Percentiles rank a stretch among this genome's conserved stretches.
Evolutionary conservation across 164 flowering plant genomes (phyloP).

Genomic region (Berberis thunbergii): DNA sequence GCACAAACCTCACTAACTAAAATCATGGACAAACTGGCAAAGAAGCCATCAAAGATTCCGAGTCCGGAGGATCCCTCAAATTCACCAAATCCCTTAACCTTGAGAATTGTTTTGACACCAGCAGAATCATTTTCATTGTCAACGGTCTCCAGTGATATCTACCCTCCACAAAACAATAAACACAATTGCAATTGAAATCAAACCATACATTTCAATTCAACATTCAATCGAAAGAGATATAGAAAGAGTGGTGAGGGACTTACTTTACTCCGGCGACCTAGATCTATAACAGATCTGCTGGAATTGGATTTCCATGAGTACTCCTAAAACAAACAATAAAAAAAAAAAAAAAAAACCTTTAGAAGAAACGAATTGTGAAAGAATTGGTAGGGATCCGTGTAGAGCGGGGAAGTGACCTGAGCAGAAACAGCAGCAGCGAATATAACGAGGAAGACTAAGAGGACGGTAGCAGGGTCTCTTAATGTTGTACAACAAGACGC

Average conservation of each 20-base stretch:
- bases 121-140: constrained; percentile 20
- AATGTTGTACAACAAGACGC: no score
- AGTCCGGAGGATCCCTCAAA: constrained; percentile 45
- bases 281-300: constrained; percentile 26
- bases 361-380: not conserved
- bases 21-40: constrained; percentile 90
- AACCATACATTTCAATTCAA: not conserved
- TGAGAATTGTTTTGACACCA: constrained; percentile 21
- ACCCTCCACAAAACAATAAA: constrained; percentile 10
- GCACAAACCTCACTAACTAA: constrained; percentile 84
- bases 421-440: not conserved
- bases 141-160: constrained; percentile 32
- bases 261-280: constrained; percentile 80
- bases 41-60: constrained; percentile 87
- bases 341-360: not conserved
- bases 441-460: not conserved
- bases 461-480: not conserved
- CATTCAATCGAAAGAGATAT: not conserved
- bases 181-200: not conserved
- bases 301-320: constrained; percentile 16
- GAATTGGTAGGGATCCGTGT: not conserved
- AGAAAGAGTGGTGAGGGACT: constrained; percentile 6
- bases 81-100: constrained; percentile 15
- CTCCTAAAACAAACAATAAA: constrained; percentile 8
- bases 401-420: not conserved